Evolutionary conservation across 495 filamentous ascomycete genomes (phyloP).

Genomic region (Tuber indicum): DNA sequence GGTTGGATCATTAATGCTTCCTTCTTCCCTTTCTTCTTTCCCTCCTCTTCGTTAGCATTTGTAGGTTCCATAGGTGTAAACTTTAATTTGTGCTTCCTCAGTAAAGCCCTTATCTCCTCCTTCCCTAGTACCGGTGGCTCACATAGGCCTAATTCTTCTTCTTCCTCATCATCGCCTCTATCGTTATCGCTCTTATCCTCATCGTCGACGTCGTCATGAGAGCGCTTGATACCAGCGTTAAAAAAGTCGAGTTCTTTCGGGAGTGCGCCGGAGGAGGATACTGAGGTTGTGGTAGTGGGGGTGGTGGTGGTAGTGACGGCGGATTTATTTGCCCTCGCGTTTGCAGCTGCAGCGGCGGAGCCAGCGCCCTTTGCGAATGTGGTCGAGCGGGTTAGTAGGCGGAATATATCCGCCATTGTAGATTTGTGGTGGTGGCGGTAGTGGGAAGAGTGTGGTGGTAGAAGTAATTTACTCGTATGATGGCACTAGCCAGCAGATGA

Average conservation of each 20-base stretch:
- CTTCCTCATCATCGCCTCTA: conserved; percentile 4
- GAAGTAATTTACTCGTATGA: background rate
- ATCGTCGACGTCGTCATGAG: background rate
- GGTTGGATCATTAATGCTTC: conserved; percentile 62
- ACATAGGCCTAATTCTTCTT: conserved; percentile 17
- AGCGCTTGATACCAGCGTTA: conserved; percentile 11
- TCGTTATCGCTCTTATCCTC: conserved; percentile 9
- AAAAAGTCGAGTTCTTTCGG: conserved; percentile 39
- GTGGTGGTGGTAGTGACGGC: conserved; percentile 14
- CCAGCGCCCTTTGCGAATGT: conserved; percentile 44
- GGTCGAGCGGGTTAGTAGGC: conserved; percentile 59
- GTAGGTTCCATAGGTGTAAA: conserved; percentile 57
- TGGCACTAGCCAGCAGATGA: background rate
- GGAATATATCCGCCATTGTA: conserved; percentile 53
- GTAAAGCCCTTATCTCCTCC: conserved; percentile 59
- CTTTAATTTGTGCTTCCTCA: conserved; percentile 81
- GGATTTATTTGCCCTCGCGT: background rate
- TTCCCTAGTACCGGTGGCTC: conserved; percentile 12
- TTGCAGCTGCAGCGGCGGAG: conserved; percentile 44
- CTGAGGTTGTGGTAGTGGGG: conserved; percentile 9
- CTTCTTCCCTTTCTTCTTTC: conserved; percentile 53
- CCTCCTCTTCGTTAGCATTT: conserved; percentile 39
- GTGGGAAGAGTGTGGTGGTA: background rate
- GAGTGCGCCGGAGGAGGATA: background rate
- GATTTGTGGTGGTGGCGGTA: background rate